Base-by-base conservation (phyloP, 1,284 basidiomycete species). In the Puccinia brachypodii region DNA sequence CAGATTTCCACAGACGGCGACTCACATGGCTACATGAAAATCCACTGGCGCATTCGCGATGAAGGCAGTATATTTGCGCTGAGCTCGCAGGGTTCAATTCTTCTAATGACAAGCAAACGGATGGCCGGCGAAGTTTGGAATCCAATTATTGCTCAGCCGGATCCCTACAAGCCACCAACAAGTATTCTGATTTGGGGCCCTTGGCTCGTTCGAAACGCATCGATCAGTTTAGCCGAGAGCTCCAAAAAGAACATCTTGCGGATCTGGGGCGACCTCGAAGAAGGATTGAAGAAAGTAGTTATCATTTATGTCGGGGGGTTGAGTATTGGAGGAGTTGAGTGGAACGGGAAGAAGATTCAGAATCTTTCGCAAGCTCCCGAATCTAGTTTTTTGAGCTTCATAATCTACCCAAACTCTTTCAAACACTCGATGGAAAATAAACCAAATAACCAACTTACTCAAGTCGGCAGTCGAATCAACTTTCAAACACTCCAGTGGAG, bases 281-380 rank as follows among this genome's bases (percentile, higher is more conserved):
- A 72, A 44, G 66, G 68, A 3, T 11, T 71, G 36, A 71, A 58
- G 53, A 80, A 56, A 71, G n/a, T 58, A 8, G 77, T 80, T 9
- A 71, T 60, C 9, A 71, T 60, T 40, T 80, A 92, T 75, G 90
- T 89, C 3, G 90, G 82, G 8, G 82, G 91, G 0, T 86, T 87
- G 11, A 84, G 83, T 0, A 87, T 93, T 72, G 87, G 85, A 9
- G 85, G 87, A 0, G 88, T 93, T 33, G 89, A 89, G 0, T 94
- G 92, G 92, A 94, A 94, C 83, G 92, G 91, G 13, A 85, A 89
- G 69, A 84, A 83, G 2, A 1, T 88, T 88, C 14, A 84, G 85
- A 53, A 85, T 85, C 38, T 88, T 36, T 47, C 83, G 31, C 1
- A 50, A 76, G 79, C n/a, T 44, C 82, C 28, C 83, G 85, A 31